These are phyloP conservation scores for Aspergillus candidus DNA, from an alignment of 2,329 filamentous ascomycete genomes.

Conservation along the genomic window DNA sequence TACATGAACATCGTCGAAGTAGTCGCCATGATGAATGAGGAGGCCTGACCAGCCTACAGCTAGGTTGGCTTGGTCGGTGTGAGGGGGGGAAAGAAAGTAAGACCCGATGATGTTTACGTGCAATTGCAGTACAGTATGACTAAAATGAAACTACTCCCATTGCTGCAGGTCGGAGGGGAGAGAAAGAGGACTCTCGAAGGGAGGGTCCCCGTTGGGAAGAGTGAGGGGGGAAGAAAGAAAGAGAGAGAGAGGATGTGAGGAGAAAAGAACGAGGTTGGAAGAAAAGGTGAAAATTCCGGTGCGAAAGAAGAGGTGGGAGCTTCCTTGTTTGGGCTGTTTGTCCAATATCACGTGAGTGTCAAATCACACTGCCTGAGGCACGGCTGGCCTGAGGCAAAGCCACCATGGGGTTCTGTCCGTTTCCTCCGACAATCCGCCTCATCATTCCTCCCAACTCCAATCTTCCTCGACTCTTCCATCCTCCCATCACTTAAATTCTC, in stretches of 20 bases:
- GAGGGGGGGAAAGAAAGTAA: conserved; percentile 2
- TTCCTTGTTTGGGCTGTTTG: conserved; percentile 19
- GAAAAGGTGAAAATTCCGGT: conserved; percentile 27
- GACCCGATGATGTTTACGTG: conserved; percentile 14
- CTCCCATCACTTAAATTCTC: background rate
- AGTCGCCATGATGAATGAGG: conserved; percentile 69
- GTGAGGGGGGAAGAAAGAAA: conserved; percentile 6
- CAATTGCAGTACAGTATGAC: conserved; percentile 24
- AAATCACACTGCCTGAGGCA: background rate
- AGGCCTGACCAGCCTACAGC: conserved; percentile 14
- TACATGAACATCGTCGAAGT: conserved; percentile 99
- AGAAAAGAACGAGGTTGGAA: conserved; percentile 5
- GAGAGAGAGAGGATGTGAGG: conserved; percentile 1
- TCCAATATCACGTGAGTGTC: conserved; percentile 14
- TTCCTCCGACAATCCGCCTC: conserved; percentile 15
- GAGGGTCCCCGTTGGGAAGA: conserved; percentile 16
- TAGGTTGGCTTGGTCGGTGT: conserved; percentile 5
- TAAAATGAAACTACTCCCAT: conserved; percentile 33
- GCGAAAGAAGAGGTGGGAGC: conserved; percentile 16
- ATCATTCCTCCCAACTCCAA: conserved; percentile 10
- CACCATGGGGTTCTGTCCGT: conserved; percentile 35
- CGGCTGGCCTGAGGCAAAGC: conserved; percentile 5
- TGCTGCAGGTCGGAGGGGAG: conserved; percentile 21
- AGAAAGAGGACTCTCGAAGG: conserved; percentile 22
- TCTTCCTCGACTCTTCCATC: background rate